Evolutionary conservation across 2,329 filamentous ascomycete genomes (phyloP).

Genomic region (Coniochaeta sp.): DNA sequence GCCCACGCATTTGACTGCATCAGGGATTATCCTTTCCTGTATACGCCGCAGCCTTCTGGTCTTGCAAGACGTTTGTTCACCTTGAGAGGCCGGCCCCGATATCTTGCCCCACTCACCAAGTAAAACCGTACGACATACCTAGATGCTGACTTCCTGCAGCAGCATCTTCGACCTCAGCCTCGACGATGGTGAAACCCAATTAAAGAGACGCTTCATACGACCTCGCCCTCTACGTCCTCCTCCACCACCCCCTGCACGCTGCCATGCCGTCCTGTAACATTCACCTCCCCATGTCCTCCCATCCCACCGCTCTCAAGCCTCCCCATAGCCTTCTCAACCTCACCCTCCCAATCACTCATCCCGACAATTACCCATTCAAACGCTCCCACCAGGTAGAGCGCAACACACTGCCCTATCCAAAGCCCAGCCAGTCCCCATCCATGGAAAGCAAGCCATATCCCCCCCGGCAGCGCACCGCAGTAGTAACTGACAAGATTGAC

Average conservation of each 20-base stretch:
- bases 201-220: neutral
- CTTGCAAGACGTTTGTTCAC: neutral
- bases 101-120: neutral
- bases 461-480: constrained; percentile 69
- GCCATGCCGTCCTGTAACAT: neutral
- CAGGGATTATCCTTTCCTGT: no score
- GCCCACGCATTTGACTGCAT: no score
- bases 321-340: constrained; percentile 63
- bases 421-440: constrained; percentile 75
- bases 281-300: neutral
- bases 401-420: constrained; percentile 79
- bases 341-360: constrained; percentile 66
- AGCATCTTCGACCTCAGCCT: neutral
- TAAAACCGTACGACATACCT: neutral
- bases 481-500: constrained; percentile 85
- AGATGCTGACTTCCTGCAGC: neutral
- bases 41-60: neutral
- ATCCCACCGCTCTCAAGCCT: constrained; percentile 47
- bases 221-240: neutral
- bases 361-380: constrained; percentile 76
- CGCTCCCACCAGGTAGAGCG: constrained; percentile 70
- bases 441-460: constrained; percentile 78
- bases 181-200: neutral
- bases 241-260: neutral
- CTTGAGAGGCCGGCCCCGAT: neutral